Percentiles rank a stretch among this genome's conserved stretches.
Evolutionary conservation across 2,329 filamentous ascomycete genomes (phyloP).

Genomic region (Chalaropsis thielavioides): DNA sequence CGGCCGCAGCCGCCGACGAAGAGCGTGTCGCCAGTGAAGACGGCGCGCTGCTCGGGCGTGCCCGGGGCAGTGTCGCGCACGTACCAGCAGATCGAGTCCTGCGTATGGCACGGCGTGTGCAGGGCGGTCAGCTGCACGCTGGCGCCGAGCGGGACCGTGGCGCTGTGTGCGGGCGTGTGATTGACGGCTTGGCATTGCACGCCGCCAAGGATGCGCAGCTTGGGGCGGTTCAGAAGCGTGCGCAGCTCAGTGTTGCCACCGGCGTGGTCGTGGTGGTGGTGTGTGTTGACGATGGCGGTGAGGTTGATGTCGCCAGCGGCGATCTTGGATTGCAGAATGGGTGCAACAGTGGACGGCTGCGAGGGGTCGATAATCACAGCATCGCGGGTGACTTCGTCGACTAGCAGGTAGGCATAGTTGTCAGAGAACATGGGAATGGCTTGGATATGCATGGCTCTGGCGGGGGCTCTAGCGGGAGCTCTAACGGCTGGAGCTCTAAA

Average conservation of each 20-base stretch:
- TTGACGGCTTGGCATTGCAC: conserved; percentile 73
- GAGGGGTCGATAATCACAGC: conserved; percentile 69
- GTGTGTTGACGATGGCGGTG: conserved; percentile 85
- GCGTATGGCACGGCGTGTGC: conserved; percentile 96
- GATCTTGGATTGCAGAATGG: conserved; percentile 56
- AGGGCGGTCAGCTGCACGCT: conserved; percentile 50
- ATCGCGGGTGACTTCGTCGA: conserved; percentile 65
- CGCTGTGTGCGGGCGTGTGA: conserved; percentile 57
- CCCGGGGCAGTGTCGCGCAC: conserved; percentile 48
- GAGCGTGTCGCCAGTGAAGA: conserved; percentile 92
- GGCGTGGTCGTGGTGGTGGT: conserved; percentile 91
- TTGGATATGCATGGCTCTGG: conserved; percentile 64
- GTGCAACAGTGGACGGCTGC: conserved; percentile 51
- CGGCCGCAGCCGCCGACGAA: conserved; percentile 90
- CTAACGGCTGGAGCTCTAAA: not conserved
- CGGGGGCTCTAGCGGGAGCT: conserved; percentile 10
- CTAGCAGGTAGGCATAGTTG: conserved; percentile 74
- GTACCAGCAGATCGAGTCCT: conserved; percentile 94
- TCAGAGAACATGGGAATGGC: conserved; percentile 84
- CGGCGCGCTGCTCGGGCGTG: conserved; percentile 36
- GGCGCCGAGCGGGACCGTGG: conserved; percentile 67
- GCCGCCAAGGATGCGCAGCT: conserved; percentile 71
- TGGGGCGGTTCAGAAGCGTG: conserved; percentile 34
- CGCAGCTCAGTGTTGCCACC: conserved; percentile 62
- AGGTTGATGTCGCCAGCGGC: conserved; percentile 61